A percentile compares a stretch with the other conserved stretches of the same genome.
Evolutionary conservation across 306 rosid genomes (phyloP).

Genomic region (Rosa multiflora): DNA sequence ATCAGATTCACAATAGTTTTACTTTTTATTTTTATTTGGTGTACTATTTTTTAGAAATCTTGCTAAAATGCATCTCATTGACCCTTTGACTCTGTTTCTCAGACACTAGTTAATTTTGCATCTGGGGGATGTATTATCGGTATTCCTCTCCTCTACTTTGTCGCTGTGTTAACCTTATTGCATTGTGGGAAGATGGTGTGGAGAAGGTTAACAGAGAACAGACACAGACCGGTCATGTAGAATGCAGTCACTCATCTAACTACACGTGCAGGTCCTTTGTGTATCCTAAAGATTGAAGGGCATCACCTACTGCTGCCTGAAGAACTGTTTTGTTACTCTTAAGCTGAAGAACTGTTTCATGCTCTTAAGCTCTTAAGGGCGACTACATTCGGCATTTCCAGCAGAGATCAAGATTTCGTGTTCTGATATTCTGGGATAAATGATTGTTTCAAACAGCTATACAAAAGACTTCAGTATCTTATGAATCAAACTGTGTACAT

Average conservation of each 20-base stretch:
- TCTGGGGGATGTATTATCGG: slow-evolving; percentile 81
- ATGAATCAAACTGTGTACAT: neutral
- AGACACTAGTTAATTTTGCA: slow-evolving; percentile 83
- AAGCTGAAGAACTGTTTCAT: neutral
- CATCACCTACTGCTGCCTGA: neutral
- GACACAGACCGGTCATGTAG: slow-evolving; percentile 38
- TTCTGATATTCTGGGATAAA: neutral
- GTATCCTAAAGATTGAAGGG: neutral
- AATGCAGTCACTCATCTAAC: slow-evolving; percentile 18
- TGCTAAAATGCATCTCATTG: neutral
- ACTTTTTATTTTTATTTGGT: neutral
- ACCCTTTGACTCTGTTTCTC: slow-evolving; percentile 33
- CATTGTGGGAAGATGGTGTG: slow-evolving; percentile 86
- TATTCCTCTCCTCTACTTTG: slow-evolving; percentile 72
- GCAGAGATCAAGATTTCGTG: neutral
- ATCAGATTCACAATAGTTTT: neutral
- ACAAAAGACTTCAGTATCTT: neutral
- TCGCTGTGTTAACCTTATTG: slow-evolving; percentile 52
- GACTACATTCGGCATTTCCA: neutral
- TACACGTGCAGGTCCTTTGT: neutral
- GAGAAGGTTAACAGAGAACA: slow-evolving; percentile 70
- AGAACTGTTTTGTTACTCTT: slow-evolving; percentile 5
- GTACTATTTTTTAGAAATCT: neutral
- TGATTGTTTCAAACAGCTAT: neutral
- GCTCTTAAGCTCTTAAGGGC: neutral